Conservation (phyloP, 768 basidiomycete species). For the Rhizopogon salebrosus region DNA sequence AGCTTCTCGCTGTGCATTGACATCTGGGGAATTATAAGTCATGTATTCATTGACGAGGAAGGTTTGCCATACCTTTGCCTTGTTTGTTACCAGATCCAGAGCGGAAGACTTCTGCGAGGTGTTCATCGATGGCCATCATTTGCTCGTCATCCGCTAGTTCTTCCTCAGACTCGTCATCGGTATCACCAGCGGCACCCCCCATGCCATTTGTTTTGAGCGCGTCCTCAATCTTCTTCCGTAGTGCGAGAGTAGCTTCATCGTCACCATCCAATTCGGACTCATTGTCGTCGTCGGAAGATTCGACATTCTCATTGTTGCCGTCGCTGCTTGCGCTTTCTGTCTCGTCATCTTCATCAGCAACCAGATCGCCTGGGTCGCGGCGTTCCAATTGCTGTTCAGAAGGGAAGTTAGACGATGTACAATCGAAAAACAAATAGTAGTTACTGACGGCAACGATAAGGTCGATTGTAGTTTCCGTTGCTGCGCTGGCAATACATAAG, state of each 20-base stretch:
- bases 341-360: slow-evolving; percentile 35
- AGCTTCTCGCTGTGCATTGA: slow-evolving; percentile 78
- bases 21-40: slow-evolving; percentile 30
- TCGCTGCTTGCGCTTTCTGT: slow-evolving; percentile 36
- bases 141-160: slow-evolving; percentile 93
- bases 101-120: slow-evolving; percentile 84
- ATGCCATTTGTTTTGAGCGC: slow-evolving; percentile 57
- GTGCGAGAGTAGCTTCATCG: slow-evolving; percentile 41
- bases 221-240: slow-evolving; percentile 64
- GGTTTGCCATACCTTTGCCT: slow-evolving; percentile 50
- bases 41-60: background rate
- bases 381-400: slow-evolving; percentile 74
- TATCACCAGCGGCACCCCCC: slow-evolving; percentile 45
- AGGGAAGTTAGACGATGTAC: slow-evolving; percentile 4
- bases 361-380: slow-evolving; percentile 53
- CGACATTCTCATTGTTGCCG: slow-evolving; percentile 31
- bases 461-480: slow-evolving; percentile 68
- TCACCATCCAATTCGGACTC: slow-evolving; percentile 45
- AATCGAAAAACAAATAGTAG: background rate
- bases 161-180: slow-evolving; percentile 54
- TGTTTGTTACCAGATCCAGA: slow-evolving; percentile 55
- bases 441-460: slow-evolving; percentile 73
- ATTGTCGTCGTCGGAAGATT: slow-evolving; percentile 28
- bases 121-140: slow-evolving; percentile 95
- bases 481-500: slow-evolving; percentile 59